Conservation (phyloP, 2,329 filamentous ascomycete genomes). For the Fusarium azukiicola region DNA sequence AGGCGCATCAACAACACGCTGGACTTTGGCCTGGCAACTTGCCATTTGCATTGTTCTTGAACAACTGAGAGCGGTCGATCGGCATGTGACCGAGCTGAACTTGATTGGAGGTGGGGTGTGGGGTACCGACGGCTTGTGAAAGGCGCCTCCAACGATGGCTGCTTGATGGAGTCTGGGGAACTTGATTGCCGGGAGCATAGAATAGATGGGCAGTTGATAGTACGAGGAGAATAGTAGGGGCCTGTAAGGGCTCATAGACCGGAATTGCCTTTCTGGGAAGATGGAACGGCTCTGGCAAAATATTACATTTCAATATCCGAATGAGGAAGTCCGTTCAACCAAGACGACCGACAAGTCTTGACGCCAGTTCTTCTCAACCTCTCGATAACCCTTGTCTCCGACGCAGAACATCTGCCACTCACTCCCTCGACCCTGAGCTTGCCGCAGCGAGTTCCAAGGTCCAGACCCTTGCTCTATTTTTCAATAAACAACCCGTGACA, state of each 20-base stretch:
- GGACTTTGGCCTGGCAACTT: neutral
- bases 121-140: slow-evolving; percentile 35
- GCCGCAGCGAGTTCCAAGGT: slow-evolving; percentile 9
- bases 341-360: slow-evolving; percentile 16
- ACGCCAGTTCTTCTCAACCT: slow-evolving; percentile 5
- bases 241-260: too few relatives aligned
- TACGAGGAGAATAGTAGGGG: neutral
- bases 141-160: slow-evolving; percentile 30
- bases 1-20: neutral
- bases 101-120: slow-evolving; percentile 46
- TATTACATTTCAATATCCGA: neutral
- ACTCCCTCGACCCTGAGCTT: neutral
- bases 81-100: slow-evolving; percentile 45
- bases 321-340: neutral
- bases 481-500: neutral
- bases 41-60: slow-evolving; percentile 1
- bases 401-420: slow-evolving; percentile 31
- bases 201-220: slow-evolving; percentile 18
- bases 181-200: slow-evolving; percentile 21
- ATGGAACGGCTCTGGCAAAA: neutral
- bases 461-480: slow-evolving; percentile 8
- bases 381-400: slow-evolving; percentile 29
- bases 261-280: neutral
- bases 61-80: slow-evolving; percentile 18
- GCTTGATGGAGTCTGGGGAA: slow-evolving; percentile 46